A percentile compares a stretch with the other conserved stretches of the same genome.
These are phyloP conservation scores for Peniophora sp. DNA, from an alignment of 1,284 basidiomycete genomes.

Conservation along the genomic window DNA sequence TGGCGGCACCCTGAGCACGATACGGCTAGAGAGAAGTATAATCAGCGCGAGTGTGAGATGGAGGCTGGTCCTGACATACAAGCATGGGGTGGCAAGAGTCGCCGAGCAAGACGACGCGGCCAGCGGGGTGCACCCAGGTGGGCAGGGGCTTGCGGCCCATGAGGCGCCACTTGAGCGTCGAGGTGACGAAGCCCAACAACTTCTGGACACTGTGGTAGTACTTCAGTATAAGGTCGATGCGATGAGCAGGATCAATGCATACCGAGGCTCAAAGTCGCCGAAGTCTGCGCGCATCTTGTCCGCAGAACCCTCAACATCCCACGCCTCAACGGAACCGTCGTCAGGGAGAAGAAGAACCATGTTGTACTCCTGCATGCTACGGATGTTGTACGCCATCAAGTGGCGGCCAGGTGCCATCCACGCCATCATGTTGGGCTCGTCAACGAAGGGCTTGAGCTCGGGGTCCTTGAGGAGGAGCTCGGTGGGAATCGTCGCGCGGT, in stretches of 20 bases:
- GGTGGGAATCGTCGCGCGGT: slow-evolving; percentile 20
- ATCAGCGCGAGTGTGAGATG: not conserved
- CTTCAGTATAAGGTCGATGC: not conserved
- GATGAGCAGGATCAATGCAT: not conserved
- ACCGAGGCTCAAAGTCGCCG: slow-evolving; percentile 28
- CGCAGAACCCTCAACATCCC: slow-evolving; percentile 20
- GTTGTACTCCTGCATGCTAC: slow-evolving; percentile 11
- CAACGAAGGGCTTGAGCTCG: slow-evolving; percentile 17
- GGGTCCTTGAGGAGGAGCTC: slow-evolving; percentile 17
- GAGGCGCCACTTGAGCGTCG: slow-evolving; percentile 27
- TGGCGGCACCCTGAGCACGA: slow-evolving; percentile 22
- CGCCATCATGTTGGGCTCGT: slow-evolving; percentile 21
- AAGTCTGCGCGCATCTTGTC: slow-evolving; percentile 22
- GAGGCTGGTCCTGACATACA: slow-evolving; percentile 16
- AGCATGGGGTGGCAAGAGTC: slow-evolving; percentile 45
- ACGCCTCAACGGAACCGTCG: slow-evolving; percentile 19
- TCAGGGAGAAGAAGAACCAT: slow-evolving; percentile 23
- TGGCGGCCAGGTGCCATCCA: slow-evolving; percentile 24
- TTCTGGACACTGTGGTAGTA: slow-evolving; percentile 21
- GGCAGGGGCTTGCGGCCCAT: slow-evolving; percentile 28
- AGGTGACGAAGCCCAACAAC: slow-evolving; percentile 31
- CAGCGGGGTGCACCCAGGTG: slow-evolving; percentile 39
- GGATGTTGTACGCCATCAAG: slow-evolving; percentile 22
- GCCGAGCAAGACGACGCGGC: slow-evolving; percentile 39
- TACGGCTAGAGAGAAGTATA: slow-evolving; percentile 14